Evolutionary conservation across 2,329 filamentous ascomycete genomes (phyloP), one percentile per base, ranked within the genome.

Genomic region (Emergomyces orientalis): DNA sequence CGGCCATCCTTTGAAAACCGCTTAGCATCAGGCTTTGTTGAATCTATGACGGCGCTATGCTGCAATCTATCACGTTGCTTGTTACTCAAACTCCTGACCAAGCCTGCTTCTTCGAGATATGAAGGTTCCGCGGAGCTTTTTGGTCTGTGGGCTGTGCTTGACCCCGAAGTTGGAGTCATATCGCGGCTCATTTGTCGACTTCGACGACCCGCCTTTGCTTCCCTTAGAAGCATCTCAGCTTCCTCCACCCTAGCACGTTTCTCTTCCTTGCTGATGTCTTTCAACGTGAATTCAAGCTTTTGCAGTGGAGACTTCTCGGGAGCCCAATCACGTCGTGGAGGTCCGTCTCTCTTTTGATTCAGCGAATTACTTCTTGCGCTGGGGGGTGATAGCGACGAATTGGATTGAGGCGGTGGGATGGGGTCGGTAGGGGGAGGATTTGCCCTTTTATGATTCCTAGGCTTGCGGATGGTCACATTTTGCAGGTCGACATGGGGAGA

Each of bases 251-350:
- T 84, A 9, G 91, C 91, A 67, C 93, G 84, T 75, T 96, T 95
- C 76, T 97, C 92, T 77, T 97, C 92, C 75, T 97, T 97, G 74
- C 89, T 96, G 75, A 97, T 93, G 76, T 89, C 91, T 75, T 88
- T 89, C 71, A 97, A 83, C 70, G 90, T 94, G 71, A 90, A 85
- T 79, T 99, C 93, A 68, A 99, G 84, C 79, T 88, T 94, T 76
- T 99, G 93, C 60, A 99, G 82, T 60, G 95, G 94, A 66, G 93
- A 97, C 70, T 89, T 86, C 73, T 95, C 88, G 63, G 88, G 83
- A 71, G 93, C 89, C 76, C 89, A 85, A 62, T 81, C 79, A 64
- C 74, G 71, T 66, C 75, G 71, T 47, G 68, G 60, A 56, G 72
- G 67, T 5, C 71, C 71, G 5, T 59, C 60, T 27, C 59, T 63